Evolutionary conservation across 2,329 filamentous ascomycete species (phyloP), one percentile per base, ranked within the genome.

Genomic region (Colletotrichum spinosum): DNA sequence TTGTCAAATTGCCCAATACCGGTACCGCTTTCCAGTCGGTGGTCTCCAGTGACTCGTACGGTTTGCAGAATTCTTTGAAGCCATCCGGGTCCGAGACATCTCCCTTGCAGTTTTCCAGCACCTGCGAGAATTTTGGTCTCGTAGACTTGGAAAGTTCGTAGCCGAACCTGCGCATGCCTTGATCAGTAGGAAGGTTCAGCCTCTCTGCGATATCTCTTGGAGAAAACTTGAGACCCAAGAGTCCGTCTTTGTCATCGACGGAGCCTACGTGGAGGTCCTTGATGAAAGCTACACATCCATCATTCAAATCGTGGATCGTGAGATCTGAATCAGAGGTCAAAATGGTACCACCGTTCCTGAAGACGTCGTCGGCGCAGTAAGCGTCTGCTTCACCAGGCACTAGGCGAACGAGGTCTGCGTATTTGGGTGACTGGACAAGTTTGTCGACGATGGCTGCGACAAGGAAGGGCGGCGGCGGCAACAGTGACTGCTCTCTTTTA

Each of bases 261-360:
- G 51, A 34, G 5, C 50, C 13, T 25, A 69, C 41, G 39, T 86
- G 82, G 1, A 95, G 75, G 52, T 93, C 90, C 60, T 85, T 82
- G 37, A 97, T 85, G 61, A 95, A 90, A 0, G 89, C 80, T 0
- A 97, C 88, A 1, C 83, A 81, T 0, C 90, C 90, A 1, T 83
- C 68, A 0, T 89, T 90, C 8, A 95, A 82, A 63, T 93, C 85
- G 73, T 94, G 90, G 0, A 95, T 83, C 0, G 97, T 80, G 8
- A 97, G 83, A 73, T 98, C 95, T 0, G 94, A 97, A 72, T 98
- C 95, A n/a, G 88, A 90, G 0, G 93, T 97, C 7, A 97, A 77
- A 12, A 93, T 84, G 2, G 82, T 80, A 0, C 86, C 87, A 2
- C 84, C 81, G 37, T 81, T 73, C 2, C 79, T 68, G n/a, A 81